phyloP scores from a whole-genome alignment of 129 eudicot genomes.

The Gnaphalium uliginosum region DNA sequence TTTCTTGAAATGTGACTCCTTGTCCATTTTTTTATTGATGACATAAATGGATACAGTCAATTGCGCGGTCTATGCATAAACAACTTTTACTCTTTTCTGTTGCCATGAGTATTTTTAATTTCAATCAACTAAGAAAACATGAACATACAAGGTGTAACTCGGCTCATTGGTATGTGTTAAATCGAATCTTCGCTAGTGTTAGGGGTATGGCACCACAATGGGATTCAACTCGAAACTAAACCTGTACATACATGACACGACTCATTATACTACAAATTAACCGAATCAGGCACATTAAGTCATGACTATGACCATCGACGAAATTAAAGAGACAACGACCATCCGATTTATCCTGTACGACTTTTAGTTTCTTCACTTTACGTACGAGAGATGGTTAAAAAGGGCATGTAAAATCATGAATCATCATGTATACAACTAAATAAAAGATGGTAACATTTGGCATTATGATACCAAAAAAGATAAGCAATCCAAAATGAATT shows the following conservation, averaged over 20 bases:
- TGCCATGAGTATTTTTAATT: not conserved
- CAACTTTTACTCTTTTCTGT: not conserved
- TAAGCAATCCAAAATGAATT: not conserved
- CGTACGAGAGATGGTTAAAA: not conserved
- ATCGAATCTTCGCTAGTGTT: not conserved
- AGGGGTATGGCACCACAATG: not conserved
- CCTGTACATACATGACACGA: not conserved
- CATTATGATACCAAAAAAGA: not conserved
- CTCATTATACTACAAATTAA: not conserved
- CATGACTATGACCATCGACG: not conserved
- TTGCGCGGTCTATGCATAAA: not conserved
- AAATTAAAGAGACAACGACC: not conserved
- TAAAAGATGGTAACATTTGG: too few species aligned
- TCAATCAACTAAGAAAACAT: conserved; percentile 3
- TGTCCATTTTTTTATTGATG: conserved; percentile 17
- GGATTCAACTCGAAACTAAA: not conserved
- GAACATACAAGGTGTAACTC: conserved; percentile 7
- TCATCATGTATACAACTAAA: conserved; percentile 15
- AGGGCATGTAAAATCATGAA: not conserved
- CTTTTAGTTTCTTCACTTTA: not conserved
- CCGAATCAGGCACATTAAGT: not conserved
- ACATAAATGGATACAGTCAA: conserved; percentile 4
- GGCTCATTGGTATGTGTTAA: conserved; percentile 16
- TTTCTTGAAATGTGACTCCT: conserved; percentile 11
- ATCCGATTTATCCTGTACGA: too few species aligned